These are phyloP conservation scores for Cyclaneusma minus DNA, from an alignment of 2,329 filamentous ascomycete species.

Conservation along the genomic window DNA sequence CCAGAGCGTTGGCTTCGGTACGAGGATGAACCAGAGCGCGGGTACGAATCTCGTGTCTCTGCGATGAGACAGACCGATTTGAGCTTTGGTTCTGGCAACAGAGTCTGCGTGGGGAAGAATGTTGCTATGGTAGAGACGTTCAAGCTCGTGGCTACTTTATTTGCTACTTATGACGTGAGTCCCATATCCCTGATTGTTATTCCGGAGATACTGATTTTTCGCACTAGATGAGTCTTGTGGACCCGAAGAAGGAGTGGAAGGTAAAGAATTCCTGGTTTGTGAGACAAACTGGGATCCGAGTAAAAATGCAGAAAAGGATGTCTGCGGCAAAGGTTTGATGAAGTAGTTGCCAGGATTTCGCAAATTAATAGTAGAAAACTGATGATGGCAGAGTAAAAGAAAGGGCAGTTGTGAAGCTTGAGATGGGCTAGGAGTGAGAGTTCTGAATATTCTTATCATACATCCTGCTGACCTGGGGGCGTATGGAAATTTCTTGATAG, in stretches of 20 bases:
- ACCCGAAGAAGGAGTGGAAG: conserved; percentile 21
- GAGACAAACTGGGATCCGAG: conserved; percentile 15
- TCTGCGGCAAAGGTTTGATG: too few species aligned
- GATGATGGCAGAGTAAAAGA: too few species aligned
- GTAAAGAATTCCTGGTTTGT: conserved; percentile 26
- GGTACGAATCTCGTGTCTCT: conserved; percentile 19
- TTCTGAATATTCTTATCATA: too few species aligned
- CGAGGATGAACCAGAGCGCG: conserved; percentile 18
- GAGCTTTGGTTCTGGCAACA: conserved; percentile 25
- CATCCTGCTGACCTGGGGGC: too few species aligned
- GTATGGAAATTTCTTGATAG: too few species aligned
- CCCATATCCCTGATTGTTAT: conserved; percentile 1
- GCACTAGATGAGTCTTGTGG: conserved; percentile 20
- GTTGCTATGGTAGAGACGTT: conserved; percentile 25
- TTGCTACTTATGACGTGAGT: conserved; percentile 26
- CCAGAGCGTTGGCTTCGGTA: conserved; percentile 31
- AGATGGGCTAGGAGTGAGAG: too few species aligned
- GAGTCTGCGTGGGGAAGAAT: conserved; percentile 26
- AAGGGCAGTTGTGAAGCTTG: too few species aligned
- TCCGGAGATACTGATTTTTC: conserved; percentile 1
- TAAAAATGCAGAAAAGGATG: conserved; percentile 6
- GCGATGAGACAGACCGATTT: conserved; percentile 24
- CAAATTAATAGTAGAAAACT: too few species aligned
- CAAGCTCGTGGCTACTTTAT: conserved; percentile 31
- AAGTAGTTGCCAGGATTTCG: too few species aligned